Evolutionary conservation across 331 rosid genomes (phyloP).

Genomic region (Pyracantha coccinea): DNA sequence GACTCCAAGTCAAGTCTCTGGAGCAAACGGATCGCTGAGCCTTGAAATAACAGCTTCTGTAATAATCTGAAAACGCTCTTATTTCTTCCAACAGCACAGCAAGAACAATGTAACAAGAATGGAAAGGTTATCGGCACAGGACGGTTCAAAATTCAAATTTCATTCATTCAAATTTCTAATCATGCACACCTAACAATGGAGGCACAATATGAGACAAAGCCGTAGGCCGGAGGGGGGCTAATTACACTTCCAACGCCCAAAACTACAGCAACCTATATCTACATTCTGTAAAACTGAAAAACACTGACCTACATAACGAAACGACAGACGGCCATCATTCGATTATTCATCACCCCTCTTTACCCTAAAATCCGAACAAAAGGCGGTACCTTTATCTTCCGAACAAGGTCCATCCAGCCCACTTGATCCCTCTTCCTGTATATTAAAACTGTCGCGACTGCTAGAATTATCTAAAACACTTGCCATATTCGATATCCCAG

Average conservation of each 20-base stretch:
- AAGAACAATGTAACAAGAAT: neutral
- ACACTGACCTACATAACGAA: slow-evolving; percentile 16
- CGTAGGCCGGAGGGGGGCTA: neutral
- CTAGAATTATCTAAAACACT: slow-evolving; percentile 15
- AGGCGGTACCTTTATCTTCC: slow-evolving; percentile 23
- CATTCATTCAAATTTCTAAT: too few relatives aligned
- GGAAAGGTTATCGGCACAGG: too few relatives aligned
- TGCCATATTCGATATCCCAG: slow-evolving; percentile 45
- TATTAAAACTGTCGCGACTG: slow-evolving; percentile 14
- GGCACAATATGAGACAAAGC: neutral
- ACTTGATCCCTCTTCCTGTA: slow-evolving; percentile 23
- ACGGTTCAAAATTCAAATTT: too few relatives aligned
- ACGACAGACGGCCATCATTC: neutral
- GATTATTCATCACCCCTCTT: slow-evolving; percentile 12
- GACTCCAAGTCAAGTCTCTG: neutral
- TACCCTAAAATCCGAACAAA: slow-evolving; percentile 27
- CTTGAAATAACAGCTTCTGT: neutral
- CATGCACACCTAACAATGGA: neutral
- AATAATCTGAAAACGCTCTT: neutral
- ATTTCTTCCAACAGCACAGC: neutral
- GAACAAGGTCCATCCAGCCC: slow-evolving; percentile 33
- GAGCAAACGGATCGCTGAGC: neutral
- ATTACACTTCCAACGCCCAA: slow-evolving; percentile 26
- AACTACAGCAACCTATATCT: slow-evolving; percentile 26
- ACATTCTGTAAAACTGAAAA: slow-evolving; percentile 17